phyloP scores from a whole-genome alignment of 1,284 basidiomycete species.

The Pulveroboletus sp. region DNA sequence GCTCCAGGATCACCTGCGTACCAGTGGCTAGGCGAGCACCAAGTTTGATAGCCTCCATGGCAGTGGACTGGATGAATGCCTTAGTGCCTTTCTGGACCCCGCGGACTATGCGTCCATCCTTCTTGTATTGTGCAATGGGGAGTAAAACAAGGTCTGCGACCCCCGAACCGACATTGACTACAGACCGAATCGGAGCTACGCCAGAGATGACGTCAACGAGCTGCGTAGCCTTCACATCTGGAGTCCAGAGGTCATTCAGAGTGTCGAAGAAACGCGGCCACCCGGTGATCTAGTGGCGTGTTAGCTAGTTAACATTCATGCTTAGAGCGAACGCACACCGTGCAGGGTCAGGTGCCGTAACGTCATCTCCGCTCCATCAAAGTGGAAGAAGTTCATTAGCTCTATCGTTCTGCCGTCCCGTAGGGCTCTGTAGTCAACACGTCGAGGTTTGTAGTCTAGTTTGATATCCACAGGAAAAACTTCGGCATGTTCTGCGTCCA shows the following conservation, averaged over 20 bases:
- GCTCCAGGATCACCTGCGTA: slow-evolving; percentile 95
- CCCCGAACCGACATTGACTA: slow-evolving; percentile 95
- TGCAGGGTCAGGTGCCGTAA: slow-evolving; percentile 88
- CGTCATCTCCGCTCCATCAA: slow-evolving; percentile 98
- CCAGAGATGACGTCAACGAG: slow-evolving; percentile 97
- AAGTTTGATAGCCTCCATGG: slow-evolving; percentile 91
- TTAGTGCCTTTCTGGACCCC: slow-evolving; percentile 94
- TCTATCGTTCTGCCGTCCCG: slow-evolving; percentile 92
- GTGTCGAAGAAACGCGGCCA: slow-evolving; percentile 87
- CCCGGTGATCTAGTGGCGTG: slow-evolving; percentile 67
- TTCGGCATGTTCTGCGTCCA: slow-evolving; percentile 74
- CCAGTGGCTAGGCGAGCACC: slow-evolving; percentile 95
- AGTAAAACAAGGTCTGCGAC: slow-evolving; percentile 93
- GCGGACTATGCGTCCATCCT: slow-evolving; percentile 89
- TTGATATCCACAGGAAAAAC: slow-evolving; percentile 90
- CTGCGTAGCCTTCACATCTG: slow-evolving; percentile 98
- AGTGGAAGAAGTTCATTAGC: slow-evolving; percentile 99
- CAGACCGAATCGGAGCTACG: slow-evolving; percentile 90
- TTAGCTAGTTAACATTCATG: slow-evolving; percentile 5
- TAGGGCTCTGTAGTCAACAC: slow-evolving; percentile 92
- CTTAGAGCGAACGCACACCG: slow-evolving; percentile 59
- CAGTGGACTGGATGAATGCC: slow-evolving; percentile 90
- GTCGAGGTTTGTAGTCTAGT: slow-evolving; percentile 96
- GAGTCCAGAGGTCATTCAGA: slow-evolving; percentile 97
- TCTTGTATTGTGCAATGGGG: slow-evolving; percentile 96